phyloP scores from a whole-genome alignment of 345 rosid genomes.

The Ceriops tagal region DNA sequence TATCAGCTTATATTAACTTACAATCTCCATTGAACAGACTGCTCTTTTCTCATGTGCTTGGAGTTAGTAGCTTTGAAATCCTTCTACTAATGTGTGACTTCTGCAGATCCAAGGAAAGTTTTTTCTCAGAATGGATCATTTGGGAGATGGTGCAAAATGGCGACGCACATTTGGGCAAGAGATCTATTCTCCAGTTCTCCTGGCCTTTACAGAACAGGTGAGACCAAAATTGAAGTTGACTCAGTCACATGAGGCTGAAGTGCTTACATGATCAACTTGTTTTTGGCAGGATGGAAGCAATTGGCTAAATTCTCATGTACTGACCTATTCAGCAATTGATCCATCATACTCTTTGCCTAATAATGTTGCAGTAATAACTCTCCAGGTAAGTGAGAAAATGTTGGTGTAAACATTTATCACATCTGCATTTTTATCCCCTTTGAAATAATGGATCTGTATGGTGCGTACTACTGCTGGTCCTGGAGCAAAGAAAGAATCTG shows the following conservation, averaged over 20 bases:
- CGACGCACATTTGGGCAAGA: constrained; percentile 83
- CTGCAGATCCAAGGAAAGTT: constrained; percentile 75
- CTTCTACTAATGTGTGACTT: constrained; percentile 1
- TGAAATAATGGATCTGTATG: not conserved
- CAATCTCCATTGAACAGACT: not conserved
- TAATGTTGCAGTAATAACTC: constrained; percentile 74
- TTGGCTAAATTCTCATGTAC: constrained; percentile 48
- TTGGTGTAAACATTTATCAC: not conserved
- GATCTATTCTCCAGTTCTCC: constrained; percentile 80
- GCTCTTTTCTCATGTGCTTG: too few relatives aligned
- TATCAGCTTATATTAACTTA: constrained; percentile 14
- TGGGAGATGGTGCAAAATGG: constrained; percentile 93
- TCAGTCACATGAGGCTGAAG: constrained; percentile 4
- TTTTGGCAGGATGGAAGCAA: constrained; percentile 59
- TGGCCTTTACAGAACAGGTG: constrained; percentile 89
- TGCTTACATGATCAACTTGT: constrained; percentile 16
- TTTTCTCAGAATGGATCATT: constrained; percentile 60
- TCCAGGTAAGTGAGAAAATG: constrained; percentile 53
- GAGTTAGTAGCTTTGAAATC: not conserved
- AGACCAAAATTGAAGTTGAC: constrained; percentile 3
- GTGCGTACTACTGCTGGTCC: not conserved
- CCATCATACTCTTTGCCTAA: constrained; percentile 68
- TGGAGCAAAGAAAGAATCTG: too few relatives aligned
- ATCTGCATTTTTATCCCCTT: not conserved
- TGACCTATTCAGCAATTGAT: constrained; percentile 65